Evolutionary conservation across 768 basidiomycete species (phyloP).

Genomic region (Naganishia vishniacii): DNA sequence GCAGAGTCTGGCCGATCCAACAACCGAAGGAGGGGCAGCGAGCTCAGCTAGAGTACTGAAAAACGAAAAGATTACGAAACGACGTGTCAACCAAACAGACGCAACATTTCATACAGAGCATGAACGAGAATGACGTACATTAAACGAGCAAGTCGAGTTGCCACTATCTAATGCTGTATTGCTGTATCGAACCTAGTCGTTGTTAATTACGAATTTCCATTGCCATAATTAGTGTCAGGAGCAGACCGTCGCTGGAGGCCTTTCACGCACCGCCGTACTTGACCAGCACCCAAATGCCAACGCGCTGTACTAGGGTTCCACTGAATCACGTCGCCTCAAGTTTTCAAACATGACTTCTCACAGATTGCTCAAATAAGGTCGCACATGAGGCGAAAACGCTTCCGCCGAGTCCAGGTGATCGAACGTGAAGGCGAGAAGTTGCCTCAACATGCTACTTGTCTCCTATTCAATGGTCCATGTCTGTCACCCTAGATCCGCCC

Average conservation of each 20-base stretch:
- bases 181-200: conserved; percentile 1
- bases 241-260: no score
- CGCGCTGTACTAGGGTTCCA: no score
- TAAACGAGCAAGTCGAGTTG: background rate
- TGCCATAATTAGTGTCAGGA: no score
- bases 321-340: no score
- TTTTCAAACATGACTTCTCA: no score
- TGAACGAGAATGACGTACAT: background rate
- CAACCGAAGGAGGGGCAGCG: background rate
- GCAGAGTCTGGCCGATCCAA: conserved; percentile 15
- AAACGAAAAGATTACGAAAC: background rate
- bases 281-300: no score
- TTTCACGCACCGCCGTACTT: no score
- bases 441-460: background rate
- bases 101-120: background rate
- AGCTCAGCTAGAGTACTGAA: conserved; percentile 2
- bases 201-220: background rate
- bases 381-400: no score
- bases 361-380: no score
- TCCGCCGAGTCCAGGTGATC: no score
- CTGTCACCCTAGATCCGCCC: background rate
- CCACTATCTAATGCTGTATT: background rate
- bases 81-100: background rate
- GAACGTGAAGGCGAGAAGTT: conserved; percentile 1
- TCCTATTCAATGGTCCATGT: background rate